Evolutionary conservation across 768 basidiomycete genomes (phyloP).

Genomic region (Lyophyllum decastes): DNA sequence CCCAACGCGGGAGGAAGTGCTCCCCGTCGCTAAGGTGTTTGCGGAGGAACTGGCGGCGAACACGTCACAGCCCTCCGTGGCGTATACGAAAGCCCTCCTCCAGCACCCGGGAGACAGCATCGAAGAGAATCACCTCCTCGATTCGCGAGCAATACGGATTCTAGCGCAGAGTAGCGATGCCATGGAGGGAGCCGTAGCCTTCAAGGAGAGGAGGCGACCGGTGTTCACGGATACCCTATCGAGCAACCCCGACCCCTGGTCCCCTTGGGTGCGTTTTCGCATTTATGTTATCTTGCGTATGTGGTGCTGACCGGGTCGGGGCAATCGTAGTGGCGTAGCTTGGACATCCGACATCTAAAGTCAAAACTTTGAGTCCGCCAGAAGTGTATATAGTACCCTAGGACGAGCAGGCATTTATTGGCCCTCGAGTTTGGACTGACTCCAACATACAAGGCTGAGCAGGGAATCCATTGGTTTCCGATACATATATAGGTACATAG

Average conservation of each 20-base stretch:
- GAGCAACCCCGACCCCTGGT: constrained; percentile 40
- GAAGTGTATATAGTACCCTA: too few species aligned
- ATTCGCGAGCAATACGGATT: constrained; percentile 48
- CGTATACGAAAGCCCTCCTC: constrained; percentile 52
- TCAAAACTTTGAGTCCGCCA: constrained; percentile 19
- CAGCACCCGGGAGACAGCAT: constrained; percentile 49
- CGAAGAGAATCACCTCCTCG: constrained; percentile 56
- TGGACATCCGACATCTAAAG: constrained; percentile 16
- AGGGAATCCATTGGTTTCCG: too few species aligned
- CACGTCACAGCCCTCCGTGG: constrained; percentile 51
- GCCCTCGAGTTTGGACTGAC: too few species aligned
- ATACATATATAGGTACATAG: background rate
- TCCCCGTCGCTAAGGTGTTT: constrained; percentile 51
- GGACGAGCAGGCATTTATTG: too few species aligned
- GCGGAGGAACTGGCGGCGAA: constrained; percentile 52
- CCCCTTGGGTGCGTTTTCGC: constrained; percentile 59
- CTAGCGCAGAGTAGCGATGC: constrained; percentile 42
- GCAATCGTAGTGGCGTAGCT: constrained; percentile 13
- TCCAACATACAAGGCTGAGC: too few species aligned
- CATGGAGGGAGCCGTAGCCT: constrained; percentile 47
- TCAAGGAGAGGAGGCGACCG: constrained; percentile 46
- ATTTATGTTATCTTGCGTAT: background rate
- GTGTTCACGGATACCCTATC: constrained; percentile 47
- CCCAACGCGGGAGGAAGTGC: constrained; percentile 50
- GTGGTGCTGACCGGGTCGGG: background rate